These are phyloP conservation scores for Umbellularia californica DNA, from an alignment of 164 flowering plant species.

Conservation along the genomic window DNA sequence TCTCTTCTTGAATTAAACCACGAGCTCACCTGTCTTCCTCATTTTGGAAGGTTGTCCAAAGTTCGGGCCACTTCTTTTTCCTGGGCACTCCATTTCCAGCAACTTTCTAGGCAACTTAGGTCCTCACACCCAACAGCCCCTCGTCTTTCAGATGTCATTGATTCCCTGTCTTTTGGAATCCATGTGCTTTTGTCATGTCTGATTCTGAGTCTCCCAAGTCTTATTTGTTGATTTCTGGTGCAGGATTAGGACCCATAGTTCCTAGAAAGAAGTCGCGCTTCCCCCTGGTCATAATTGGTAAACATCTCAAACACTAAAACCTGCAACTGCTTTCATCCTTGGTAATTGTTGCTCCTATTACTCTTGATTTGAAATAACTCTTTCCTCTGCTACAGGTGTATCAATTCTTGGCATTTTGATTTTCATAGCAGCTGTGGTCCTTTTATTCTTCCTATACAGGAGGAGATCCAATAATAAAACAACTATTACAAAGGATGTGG, in stretches of 20 bases:
- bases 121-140: too few species aligned
- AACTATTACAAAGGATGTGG: not conserved
- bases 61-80: too few species aligned
- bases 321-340: not conserved
- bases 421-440: not conserved
- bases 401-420: not conserved
- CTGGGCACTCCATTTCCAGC: too few species aligned
- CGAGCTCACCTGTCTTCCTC: too few species aligned
- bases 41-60: too few species aligned
- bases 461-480: not conserved
- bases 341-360: not conserved
- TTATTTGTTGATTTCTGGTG: not conserved
- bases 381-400: not conserved
- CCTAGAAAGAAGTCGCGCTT: not conserved
- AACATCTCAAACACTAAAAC: not conserved
- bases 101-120: too few species aligned
- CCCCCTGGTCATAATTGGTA: not conserved
- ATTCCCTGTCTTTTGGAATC: not conserved
- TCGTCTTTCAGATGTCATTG: not conserved
- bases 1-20: too few species aligned
- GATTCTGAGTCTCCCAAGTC: not conserved
- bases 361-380: not conserved
- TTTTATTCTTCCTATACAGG: not conserved
- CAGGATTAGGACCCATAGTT: not conserved
- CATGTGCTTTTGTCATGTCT: not conserved